These are phyloP conservation scores for Delonix regia DNA, from an alignment of 306 rosid species.

Conservation along the genomic window DNA sequence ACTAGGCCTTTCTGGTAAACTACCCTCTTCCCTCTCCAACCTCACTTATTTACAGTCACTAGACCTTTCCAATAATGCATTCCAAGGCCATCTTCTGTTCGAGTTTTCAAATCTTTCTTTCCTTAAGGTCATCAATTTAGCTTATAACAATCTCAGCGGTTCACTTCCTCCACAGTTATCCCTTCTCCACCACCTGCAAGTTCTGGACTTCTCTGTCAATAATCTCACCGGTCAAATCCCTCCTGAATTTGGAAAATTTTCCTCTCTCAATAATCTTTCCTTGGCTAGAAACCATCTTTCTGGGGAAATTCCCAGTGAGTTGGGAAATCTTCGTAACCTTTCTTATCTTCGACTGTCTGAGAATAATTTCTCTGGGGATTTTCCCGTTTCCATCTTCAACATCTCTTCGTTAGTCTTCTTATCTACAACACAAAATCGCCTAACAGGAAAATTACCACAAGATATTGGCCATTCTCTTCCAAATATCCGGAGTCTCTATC, in stretches of 20 bases:
- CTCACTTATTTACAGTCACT: conserved; percentile 35
- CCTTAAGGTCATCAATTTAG: conserved; percentile 23
- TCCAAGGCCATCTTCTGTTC: conserved; percentile 34
- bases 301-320: conserved; percentile 43
- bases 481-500: conserved; percentile 3
- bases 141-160: conserved; percentile 38
- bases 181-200: conserved; percentile 14
- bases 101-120: conserved; percentile 22
- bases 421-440: conserved; percentile 26
- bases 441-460: conserved; percentile 38
- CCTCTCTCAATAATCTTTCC: conserved; percentile 27
- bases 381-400: conserved; percentile 43
- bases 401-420: conserved; percentile 34
- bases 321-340: conserved; percentile 39
- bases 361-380: conserved; percentile 38
- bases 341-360: conserved; percentile 16
- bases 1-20: conserved; percentile 38
- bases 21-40: conserved; percentile 34
- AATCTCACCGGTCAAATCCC: conserved; percentile 46
- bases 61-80: conserved; percentile 33
- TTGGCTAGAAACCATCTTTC: conserved; percentile 28
- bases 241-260: conserved; percentile 31
- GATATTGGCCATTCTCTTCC: conserved; percentile 23
- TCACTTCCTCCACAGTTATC: conserved; percentile 34
- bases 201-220: conserved; percentile 36